phyloP scores from a whole-genome alignment of 2,329 filamentous ascomycete species.

The Colletotrichum acutatum region DNA sequence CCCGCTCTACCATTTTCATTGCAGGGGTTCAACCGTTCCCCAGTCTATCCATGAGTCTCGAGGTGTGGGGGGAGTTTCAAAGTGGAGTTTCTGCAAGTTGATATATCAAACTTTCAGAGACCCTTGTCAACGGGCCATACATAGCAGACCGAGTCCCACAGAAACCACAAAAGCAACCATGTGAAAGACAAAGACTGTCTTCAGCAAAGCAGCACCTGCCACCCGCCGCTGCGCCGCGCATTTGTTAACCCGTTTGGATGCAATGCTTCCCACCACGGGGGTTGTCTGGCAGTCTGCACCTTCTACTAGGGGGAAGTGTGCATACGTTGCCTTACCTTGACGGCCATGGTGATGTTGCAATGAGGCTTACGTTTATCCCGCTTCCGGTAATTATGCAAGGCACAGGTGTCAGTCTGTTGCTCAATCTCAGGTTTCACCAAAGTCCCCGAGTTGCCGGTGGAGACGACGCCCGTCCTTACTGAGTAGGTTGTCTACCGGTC shows the following conservation, averaged over 20 bases:
- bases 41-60: neutral
- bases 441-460: neutral
- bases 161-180: neutral
- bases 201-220: neutral
- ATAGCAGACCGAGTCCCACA: neutral
- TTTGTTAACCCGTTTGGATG: neutral
- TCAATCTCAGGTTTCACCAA: slow-evolving; percentile 9
- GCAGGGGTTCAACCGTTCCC: slow-evolving; percentile 13
- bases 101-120: slow-evolving; percentile 17
- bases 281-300: neutral
- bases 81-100: slow-evolving; percentile 23
- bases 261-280: slow-evolving; percentile 4
- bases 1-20: slow-evolving; percentile 2
- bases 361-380: neutral
- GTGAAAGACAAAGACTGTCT: neutral
- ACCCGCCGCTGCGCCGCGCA: neutral
- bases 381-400: slow-evolving; percentile 24
- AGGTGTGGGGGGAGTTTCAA: neutral
- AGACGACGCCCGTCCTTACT: neutral
- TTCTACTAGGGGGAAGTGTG: neutral
- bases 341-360: neutral
- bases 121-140: slow-evolving; percentile 7
- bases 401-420: neutral
- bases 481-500: neutral
- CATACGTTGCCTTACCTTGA: neutral